A percentile compares a stretch with the other conserved stretches of the same genome.
These are phyloP conservation scores for Haplosporangium gracile DNA, from an alignment of 192 early-diverging fungal genomes.

Conservation along the genomic window DNA sequence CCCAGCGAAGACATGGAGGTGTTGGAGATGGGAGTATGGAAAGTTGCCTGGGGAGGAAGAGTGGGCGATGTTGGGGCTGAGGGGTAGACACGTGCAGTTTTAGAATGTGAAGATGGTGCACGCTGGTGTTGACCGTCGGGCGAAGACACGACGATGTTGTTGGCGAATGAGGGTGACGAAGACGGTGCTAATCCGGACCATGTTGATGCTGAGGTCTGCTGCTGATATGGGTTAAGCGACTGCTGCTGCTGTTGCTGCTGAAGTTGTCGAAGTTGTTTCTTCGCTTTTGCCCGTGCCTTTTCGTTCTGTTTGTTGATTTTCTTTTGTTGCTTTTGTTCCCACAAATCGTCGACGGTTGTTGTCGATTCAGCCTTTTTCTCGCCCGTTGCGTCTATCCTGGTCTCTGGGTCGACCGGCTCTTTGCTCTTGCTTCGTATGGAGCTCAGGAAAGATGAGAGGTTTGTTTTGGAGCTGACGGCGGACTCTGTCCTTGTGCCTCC, in stretches of 20 bases:
- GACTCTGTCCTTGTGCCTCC: background rate
- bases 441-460: conserved; percentile 38
- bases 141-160: background rate
- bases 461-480: conserved; percentile 21
- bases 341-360: conserved; percentile 12
- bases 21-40: background rate
- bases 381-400: background rate
- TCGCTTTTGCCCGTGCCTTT: conserved; percentile 14
- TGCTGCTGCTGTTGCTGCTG: conserved; percentile 11
- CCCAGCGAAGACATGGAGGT: background rate
- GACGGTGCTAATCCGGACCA: background rate
- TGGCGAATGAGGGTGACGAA: background rate
- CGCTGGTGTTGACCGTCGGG: background rate
- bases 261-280: conserved; percentile 8
- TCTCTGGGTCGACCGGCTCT: background rate
- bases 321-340: conserved; percentile 38
- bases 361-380: background rate
- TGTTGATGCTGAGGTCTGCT: conserved; percentile 16
- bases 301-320: conserved; percentile 27
- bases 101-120: background rate
- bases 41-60: background rate
- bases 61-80: background rate
- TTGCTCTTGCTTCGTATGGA: conserved; percentile 11
- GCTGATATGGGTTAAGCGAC: background rate
- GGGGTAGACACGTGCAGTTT: background rate